phyloP scores from a whole-genome alignment of 2,329 filamentous ascomycete species.

The Chrysoporthe deuterocubensis region DNA sequence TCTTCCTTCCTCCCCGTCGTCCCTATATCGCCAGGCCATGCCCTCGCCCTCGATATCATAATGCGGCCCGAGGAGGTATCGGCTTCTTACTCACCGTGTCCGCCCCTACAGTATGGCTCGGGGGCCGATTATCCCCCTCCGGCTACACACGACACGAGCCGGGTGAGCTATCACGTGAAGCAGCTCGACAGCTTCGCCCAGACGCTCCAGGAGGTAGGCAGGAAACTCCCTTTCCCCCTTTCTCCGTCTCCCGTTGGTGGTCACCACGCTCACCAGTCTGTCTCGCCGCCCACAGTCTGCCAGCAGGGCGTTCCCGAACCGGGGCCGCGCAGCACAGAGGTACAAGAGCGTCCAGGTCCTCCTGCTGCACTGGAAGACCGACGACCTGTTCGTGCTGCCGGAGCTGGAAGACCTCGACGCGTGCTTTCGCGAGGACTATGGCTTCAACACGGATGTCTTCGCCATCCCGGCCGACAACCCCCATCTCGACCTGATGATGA shows the following conservation, averaged over 20 bases:
- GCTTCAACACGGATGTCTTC: conserved; percentile 61
- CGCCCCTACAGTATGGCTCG: conserved; percentile 50
- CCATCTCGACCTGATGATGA: conserved; percentile 62
- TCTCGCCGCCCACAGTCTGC: conserved; percentile 49
- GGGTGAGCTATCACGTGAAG: conserved; percentile 62
- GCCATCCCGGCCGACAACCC: conserved; percentile 62
- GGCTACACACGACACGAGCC: conserved; percentile 61
- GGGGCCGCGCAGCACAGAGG: conserved; percentile 54
- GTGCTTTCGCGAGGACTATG: conserved; percentile 58
- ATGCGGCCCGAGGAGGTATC: conserved; percentile 23
- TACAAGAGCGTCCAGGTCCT: conserved; percentile 60
- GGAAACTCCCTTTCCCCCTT: neutral
- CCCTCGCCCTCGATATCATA: neutral
- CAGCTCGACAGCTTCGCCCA: conserved; percentile 58
- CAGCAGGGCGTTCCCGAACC: conserved; percentile 60
- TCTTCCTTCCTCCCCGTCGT: neutral
- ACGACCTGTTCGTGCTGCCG: conserved; percentile 62
- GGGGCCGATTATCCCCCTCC: conserved; percentile 45
- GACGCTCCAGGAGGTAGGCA: conserved; percentile 57
- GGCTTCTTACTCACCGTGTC: conserved; percentile 35
- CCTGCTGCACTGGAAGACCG: conserved; percentile 60
- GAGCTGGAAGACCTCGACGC: conserved; percentile 61
- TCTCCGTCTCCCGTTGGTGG: neutral
- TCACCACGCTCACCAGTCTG: conserved; percentile 16
- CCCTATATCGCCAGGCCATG: neutral